Evolutionary conservation across 2,329 filamentous ascomycete species (phyloP), one percentile per base, ranked within the genome.

Genomic region (Rhexocercosporidium sp.): DNA sequence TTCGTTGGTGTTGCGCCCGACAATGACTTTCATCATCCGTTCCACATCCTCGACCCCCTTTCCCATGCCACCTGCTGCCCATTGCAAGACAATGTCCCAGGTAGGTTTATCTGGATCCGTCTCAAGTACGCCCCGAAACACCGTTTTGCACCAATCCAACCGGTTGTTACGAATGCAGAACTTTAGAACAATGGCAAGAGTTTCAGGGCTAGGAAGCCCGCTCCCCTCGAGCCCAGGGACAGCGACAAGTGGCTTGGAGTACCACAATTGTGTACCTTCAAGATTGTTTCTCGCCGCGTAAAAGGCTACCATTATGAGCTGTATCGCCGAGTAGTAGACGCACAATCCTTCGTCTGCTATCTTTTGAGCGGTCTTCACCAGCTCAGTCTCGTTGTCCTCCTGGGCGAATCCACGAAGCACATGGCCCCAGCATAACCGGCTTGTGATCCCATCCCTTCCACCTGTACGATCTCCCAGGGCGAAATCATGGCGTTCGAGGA

Each of bases 21-120:
- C 78, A 84, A 93, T 90, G 22, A 89, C 83, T 51, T 86, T 82
- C 67, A 96, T 86, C 87, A 94, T 93, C 71, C 89, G 86, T 64
- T 88, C 85, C 67, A 94, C 84, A 75, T 93, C 89, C 77, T 93
- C 88, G 0, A 91, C 86, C 1, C 88, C 88, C 75, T 90, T 92
- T 22, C 90, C 91, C 64, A 85, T 78, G 11, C 88, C 86, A 8
- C 90, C 85, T 14, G 92, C 89, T 34, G 92, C 90, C 88, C 91
- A 94, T 62, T 92, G 87, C 51, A 96, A 85, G 14, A 93, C 82
- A 14, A 90, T 84, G 75, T 96, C 90, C 88, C 92, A 93, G 25
- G 85, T 85, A 37, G 83, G 78, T 69, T 90, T 88, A 49, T 75
- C 76, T 5, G 81, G 83, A 62, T 77, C 80, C 53, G 75, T 78